phyloP scores from a whole-genome alignment of 306 rosid genomes.

The Acacia melanoxylon region DNA sequence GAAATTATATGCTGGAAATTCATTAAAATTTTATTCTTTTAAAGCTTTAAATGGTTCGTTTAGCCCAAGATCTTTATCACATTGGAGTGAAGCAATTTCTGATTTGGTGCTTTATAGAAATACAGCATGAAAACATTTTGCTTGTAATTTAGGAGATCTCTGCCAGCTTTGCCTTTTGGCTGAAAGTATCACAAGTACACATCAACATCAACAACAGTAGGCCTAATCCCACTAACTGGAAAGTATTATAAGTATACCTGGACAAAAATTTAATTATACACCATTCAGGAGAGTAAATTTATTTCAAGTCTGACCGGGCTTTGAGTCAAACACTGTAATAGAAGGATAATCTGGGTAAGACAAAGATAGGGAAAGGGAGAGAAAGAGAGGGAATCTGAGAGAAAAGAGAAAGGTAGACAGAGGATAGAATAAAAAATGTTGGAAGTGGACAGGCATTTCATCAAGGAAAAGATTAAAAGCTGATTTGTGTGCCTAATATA shows the following conservation, averaged over 20 bases:
- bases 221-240: no score
- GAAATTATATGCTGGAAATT: slow-evolving; percentile 7
- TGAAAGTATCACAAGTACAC: neutral
- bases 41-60: neutral
- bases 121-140: neutral
- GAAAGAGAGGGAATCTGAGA: no score
- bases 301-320: neutral
- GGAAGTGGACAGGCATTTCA: no score
- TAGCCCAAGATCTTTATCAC: neutral
- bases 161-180: neutral
- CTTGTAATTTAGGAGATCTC: neutral
- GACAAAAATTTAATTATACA: neutral
- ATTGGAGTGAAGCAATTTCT: neutral
- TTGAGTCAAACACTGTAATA: neutral
- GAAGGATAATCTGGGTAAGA: no score
- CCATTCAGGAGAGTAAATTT: no score
- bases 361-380: no score
- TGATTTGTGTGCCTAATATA: no score
- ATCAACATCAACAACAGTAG: no score
- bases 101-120: neutral
- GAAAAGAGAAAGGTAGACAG: no score
- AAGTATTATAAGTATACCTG: neutral
- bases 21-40: neutral
- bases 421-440: no score
- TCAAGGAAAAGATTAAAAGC: no score